phyloP scores from a whole-genome alignment of 2,329 filamentous ascomycete species.

The Stachybotrys echinatus region DNA sequence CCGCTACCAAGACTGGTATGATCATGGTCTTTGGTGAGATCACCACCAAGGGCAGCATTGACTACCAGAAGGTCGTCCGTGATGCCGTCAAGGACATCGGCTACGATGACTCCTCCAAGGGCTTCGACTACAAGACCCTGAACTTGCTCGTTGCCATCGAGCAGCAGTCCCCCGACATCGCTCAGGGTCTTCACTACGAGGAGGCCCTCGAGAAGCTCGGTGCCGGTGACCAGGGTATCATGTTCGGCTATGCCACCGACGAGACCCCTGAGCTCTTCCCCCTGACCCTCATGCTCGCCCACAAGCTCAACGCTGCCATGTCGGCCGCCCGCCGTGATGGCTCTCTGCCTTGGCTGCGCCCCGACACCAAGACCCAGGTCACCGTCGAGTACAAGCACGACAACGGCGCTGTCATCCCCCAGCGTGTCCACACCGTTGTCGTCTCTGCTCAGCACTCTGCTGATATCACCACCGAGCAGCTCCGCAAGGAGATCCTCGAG shows the following conservation, averaged over 20 bases:
- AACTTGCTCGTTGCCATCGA: constrained; percentile 98
- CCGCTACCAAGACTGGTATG: constrained; percentile 99
- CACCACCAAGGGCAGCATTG: constrained; percentile 88
- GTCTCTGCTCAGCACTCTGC: constrained; percentile 92
- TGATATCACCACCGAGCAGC: constrained; percentile 82
- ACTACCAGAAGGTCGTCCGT: constrained; percentile 98
- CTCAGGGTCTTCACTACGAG: constrained; percentile 97
- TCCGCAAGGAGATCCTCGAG: constrained; percentile 92
- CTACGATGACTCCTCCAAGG: constrained; percentile 95
- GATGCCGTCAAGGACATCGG: constrained; percentile 96
- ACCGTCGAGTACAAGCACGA: constrained; percentile 99
- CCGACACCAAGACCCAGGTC: constrained; percentile 99
- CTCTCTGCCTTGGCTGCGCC: constrained; percentile 85
- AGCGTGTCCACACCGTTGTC: constrained; percentile 93
- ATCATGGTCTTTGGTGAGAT: constrained; percentile 99
- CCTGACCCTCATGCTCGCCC: constrained; percentile 86
- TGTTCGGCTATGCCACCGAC: constrained; percentile 99
- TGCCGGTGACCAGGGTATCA: constrained; percentile 99
- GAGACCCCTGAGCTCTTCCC: constrained; percentile 97
- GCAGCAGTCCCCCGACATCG: constrained; percentile 98
- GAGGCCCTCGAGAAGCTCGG: constrained; percentile 95
- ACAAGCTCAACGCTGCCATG: constrained; percentile 97
- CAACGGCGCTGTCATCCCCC: constrained; percentile 83
- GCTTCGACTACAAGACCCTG: constrained; percentile 99
- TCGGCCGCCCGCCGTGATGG: constrained; percentile 82